Conservation (phyloP, 176 grass and related monocot species). For the Zoysia japonica region DNA sequence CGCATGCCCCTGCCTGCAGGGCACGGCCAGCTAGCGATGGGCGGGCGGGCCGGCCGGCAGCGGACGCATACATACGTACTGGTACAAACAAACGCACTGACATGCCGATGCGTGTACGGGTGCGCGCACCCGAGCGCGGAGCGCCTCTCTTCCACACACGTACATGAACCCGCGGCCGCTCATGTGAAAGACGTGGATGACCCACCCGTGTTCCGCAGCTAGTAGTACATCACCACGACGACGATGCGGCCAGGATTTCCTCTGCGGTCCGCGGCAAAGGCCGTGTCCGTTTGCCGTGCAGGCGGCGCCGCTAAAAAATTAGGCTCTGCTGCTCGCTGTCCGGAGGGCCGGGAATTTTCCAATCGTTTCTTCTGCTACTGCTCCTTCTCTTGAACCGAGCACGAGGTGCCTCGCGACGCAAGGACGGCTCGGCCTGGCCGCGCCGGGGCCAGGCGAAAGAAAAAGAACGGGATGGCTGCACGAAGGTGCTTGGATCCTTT, state of each 20-base stretch:
- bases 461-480: constrained; percentile 24
- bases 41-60: background rate
- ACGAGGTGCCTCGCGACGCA: background rate
- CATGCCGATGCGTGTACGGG: background rate
- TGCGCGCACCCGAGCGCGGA: background rate
- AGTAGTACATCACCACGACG: background rate
- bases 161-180: background rate
- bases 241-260: background rate
- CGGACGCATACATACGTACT: background rate
- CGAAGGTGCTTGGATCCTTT: constrained; percentile 43
- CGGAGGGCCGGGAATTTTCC: background rate
- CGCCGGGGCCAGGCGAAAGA: background rate
- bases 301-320: no score
- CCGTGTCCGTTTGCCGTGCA: no score
- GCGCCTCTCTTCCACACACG: background rate
- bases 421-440: no score
- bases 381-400: background rate
- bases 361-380: no score
- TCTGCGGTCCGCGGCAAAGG: background rate
- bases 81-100: background rate
- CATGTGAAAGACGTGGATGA: background rate
- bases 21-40: background rate
- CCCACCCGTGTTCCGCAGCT: background rate
- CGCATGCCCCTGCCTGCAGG: background rate
- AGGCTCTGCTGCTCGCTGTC: no score